These are phyloP conservation scores for Suhomyces atakaporum DNA, from an alignment of 1,139 yeast species.

Conservation along the genomic window DNA sequence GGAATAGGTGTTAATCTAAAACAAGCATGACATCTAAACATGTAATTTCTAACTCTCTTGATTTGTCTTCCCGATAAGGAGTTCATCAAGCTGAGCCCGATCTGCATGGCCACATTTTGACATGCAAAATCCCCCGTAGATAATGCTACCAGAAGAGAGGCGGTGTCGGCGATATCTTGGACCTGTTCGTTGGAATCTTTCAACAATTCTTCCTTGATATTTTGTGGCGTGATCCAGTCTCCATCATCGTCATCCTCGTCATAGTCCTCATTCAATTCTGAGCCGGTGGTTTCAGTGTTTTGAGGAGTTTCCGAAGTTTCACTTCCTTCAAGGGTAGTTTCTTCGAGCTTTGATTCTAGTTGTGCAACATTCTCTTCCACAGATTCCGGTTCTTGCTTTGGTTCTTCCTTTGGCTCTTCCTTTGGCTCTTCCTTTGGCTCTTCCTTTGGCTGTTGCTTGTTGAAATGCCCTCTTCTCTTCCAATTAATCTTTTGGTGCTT, in stretches of 20 bases:
- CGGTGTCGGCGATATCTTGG: constrained; percentile 29
- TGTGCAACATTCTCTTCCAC: neutral
- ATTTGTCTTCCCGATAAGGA: constrained; percentile 83
- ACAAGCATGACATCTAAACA: constrained; percentile 97
- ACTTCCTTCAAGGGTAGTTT: constrained; percentile 14
- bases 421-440: constrained; percentile 9
- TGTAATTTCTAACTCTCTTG: constrained; percentile 81
- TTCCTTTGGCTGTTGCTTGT: constrained; percentile 14
- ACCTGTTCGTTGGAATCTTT: constrained; percentile 58
- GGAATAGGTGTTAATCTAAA: constrained; percentile 79
- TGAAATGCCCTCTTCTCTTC: constrained; percentile 21
- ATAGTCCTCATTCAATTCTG: constrained; percentile 45
- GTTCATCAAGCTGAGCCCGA: constrained; percentile 85
- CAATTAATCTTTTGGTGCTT: constrained; percentile 11
- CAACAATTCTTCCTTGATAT: constrained; percentile 65
- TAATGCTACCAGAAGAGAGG: constrained; percentile 66
- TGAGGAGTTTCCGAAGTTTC: constrained; percentile 10
- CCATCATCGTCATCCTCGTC: constrained; percentile 75
- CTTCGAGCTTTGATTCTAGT: constrained; percentile 1
- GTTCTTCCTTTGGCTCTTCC: constrained; percentile 7
- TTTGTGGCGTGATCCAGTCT: constrained; percentile 95
- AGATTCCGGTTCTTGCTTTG: constrained; percentile 12
- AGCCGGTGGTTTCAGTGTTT: too few relatives aligned
- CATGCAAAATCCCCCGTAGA: constrained; percentile 97
- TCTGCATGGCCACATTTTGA: constrained; percentile 90